These are phyloP conservation scores for Blepharisma stoltei DNA, from an alignment of 73 alveolate genomes.

Conservation along the genomic window DNA sequence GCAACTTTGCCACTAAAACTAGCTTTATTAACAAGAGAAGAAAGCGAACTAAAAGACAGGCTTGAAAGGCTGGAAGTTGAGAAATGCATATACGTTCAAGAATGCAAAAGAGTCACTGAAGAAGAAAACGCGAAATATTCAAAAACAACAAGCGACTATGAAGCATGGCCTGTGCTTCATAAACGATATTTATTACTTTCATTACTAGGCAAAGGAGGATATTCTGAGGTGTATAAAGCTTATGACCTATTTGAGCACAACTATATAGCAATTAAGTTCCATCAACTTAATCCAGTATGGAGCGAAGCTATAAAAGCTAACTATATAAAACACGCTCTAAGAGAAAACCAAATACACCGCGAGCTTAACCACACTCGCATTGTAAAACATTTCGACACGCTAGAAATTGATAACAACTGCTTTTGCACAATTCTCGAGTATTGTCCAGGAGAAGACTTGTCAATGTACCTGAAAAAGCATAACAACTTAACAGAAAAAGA, in stretches of 20 bases:
- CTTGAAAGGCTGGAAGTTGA: constrained; percentile 71
- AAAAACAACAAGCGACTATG: constrained; percentile 65
- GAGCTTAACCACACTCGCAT: constrained; percentile 82
- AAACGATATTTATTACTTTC: constrained; percentile 78
- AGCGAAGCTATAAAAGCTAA: constrained; percentile 82
- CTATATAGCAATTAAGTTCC: constrained; percentile 92
- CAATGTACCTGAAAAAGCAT: constrained; percentile 80
- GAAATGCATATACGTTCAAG: constrained; percentile 62
- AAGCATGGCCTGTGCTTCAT: constrained; percentile 73
- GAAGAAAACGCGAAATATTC: constrained; percentile 55
- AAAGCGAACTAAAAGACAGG: constrained; percentile 64
- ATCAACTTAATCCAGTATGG: constrained; percentile 90
- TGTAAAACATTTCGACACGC: constrained; percentile 91
- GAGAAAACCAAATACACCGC: constrained; percentile 94
- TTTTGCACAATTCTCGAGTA: constrained; percentile 93
- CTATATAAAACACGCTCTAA: constrained; percentile 94
- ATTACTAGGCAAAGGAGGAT: constrained; percentile 96
- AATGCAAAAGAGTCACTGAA: constrained; percentile 70
- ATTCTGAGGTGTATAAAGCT: constrained; percentile 95
- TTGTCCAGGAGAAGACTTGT: constrained; percentile 96
- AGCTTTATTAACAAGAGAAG: constrained; percentile 53
- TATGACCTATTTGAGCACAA: constrained; percentile 88
- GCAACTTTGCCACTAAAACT: constrained; percentile 65
- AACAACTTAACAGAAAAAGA: constrained; percentile 88
- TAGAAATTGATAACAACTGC: constrained; percentile 91